Base-by-base conservation (phyloP, 306 rosid species). In the Casuarina glauca region DNA sequence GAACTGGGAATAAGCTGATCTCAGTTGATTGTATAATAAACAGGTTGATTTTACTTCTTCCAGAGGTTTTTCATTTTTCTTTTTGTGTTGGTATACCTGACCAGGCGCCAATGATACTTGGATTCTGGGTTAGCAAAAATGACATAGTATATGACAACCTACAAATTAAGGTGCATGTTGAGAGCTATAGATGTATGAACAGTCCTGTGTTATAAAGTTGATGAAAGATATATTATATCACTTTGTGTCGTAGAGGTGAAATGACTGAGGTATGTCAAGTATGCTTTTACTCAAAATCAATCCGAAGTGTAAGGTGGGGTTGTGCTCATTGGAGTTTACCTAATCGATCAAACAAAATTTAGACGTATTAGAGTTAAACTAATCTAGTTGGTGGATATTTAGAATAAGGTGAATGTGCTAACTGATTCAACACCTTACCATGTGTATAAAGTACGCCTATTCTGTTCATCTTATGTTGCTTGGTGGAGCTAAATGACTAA, bases 401-500 rank as follows among this genome's bases (percentile, higher is more conserved):
- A 67, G 50, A 35, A 67, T 67, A 50, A 67, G 71, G 50, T 42
- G 70, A 67, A 67, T 42, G 26, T 67, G 36, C 36, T 67, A 41
- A 10, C 42, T 42, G 50, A 15, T 41, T 42, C 36, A 35, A 43
- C 46, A 9, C 50, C 46, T 41, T 66, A 43, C 48, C 1, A 16
- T 26, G 71, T 67, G 50, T 67, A 43, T 42, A 9, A 9, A 67
- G 71, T 67, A 35, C 17, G 42, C 50, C 11, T 17, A 67, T 46
- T 43, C 50, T 46, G n/a, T 67, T 67, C 36, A 67, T 67, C 17
- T 19, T 63, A 38, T 38, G 69, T 42, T 67, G 50, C 54, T 3
- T 13, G 3, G 41, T 52, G 36, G 35, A 49, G 54, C 26, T 46
- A 55, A 9, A 19, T 53, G 68, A 51, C 9, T 68, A 20, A 26